Conservation (phyloP, 305 asterid genomes). For the Fraxinus xanthoxyloides region DNA sequence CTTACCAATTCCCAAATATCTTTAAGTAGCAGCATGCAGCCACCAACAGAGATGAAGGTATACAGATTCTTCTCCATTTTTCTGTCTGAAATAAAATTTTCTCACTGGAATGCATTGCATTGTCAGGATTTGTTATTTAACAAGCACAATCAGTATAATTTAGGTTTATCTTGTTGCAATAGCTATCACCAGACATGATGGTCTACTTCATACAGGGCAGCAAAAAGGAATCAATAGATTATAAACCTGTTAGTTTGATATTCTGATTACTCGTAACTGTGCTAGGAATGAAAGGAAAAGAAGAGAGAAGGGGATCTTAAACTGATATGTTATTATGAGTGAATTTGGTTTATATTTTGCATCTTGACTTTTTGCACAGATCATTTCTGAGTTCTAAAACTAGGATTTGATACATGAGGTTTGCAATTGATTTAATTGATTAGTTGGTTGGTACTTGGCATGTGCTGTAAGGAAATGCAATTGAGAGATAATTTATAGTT, state of each 20-base stretch:
- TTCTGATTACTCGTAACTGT: background rate
- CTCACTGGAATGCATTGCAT: background rate
- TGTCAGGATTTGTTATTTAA: background rate
- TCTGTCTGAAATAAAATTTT: slow-evolving; percentile 3
- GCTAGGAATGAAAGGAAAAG: background rate
- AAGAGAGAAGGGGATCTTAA: background rate
- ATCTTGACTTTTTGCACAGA: background rate
- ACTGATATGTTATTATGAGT: background rate
- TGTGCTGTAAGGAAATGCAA: background rate
- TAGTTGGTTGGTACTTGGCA: background rate
- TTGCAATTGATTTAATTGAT: background rate
- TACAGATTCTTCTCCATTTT: slow-evolving; percentile 26
- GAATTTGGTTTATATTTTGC: background rate
- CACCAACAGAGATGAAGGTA: slow-evolving; percentile 51
- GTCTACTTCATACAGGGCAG: background rate
- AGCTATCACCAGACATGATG: background rate
- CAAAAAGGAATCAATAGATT: background rate
- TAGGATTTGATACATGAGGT: background rate
- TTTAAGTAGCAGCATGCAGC: slow-evolving; percentile 30
- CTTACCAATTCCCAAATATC: slow-evolving; percentile 26
- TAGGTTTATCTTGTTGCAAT: background rate
- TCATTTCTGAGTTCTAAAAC: background rate
- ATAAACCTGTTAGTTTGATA: background rate
- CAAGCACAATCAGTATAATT: background rate
- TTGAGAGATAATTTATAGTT: background rate